A percentile compares a stretch with the other conserved stretches of the same genome.
Conservation (phyloP, 768 basidiomycete species). For the Rhizopogon sp. region DNA sequence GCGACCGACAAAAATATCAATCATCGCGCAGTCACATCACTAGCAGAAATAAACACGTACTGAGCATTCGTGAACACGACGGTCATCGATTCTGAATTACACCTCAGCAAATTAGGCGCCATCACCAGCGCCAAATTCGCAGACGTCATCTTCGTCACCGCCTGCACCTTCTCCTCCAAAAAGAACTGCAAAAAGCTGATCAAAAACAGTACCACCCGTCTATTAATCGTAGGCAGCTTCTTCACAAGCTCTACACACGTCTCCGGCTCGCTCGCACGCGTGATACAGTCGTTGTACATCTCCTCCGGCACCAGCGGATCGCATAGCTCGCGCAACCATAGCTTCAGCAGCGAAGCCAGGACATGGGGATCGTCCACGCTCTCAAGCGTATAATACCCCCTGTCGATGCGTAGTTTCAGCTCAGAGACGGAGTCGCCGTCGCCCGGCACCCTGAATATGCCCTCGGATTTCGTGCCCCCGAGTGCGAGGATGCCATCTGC, state of each 20-base stretch:
- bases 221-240: constrained; percentile 79
- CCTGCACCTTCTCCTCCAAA: constrained; percentile 69
- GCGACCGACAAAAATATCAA: constrained; percentile 4
- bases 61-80: constrained; percentile 89
- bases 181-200: constrained; percentile 91
- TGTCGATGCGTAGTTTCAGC: constrained; percentile 85
- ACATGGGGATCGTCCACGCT: constrained; percentile 89
- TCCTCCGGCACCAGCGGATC: constrained; percentile 91
- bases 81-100: constrained; percentile 82
- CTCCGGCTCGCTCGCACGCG: constrained; percentile 56
- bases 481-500: constrained; percentile 87
- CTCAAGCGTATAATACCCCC: constrained; percentile 86
- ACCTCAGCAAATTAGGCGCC: constrained; percentile 86
- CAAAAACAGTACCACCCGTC: constrained; percentile 82
- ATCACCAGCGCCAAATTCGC: constrained; percentile 86
- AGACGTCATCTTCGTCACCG: constrained; percentile 83
- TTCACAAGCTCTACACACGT: constrained; percentile 72
- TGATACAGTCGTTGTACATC: constrained; percentile 87
- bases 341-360: constrained; percentile 83
- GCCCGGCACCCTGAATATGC: constrained; percentile 91
- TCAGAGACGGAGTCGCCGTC: constrained; percentile 86
- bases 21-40: neutral
- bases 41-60: constrained; percentile 40
- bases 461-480: constrained; percentile 80
- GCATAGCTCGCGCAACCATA: constrained; percentile 89